Evolutionary conservation across 345 rosid genomes (phyloP).

Genomic region (Passiflora organensis): DNA sequence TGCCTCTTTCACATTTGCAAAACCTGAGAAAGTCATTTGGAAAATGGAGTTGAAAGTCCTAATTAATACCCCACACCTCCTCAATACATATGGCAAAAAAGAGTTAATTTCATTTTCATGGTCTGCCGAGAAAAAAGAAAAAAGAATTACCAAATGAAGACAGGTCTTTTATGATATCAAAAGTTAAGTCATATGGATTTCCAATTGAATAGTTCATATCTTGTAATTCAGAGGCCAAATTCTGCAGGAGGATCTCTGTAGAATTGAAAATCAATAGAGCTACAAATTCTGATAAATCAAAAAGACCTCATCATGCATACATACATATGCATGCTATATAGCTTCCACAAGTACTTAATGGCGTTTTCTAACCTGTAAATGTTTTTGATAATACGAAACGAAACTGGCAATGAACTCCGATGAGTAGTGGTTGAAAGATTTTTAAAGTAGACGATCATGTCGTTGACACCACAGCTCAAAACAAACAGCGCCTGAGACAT

Average conservation of each 20-base stretch:
- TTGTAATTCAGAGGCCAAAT: constrained; percentile 8
- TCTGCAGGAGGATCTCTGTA: neutral
- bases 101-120: no score
- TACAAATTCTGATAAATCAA: constrained; percentile 41
- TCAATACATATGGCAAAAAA: no score
- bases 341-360: no score
- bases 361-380: no score
- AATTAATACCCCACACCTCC: no score
- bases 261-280: constrained; percentile 15
- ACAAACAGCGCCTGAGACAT: constrained; percentile 33
- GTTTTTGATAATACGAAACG: no score
- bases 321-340: no score
- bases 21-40: constrained; percentile 11
- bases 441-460: constrained; percentile 13
- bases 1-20: constrained; percentile 17
- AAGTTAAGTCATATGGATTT: constrained; percentile 20
- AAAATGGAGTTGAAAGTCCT: no score
- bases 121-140: no score
- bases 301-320: no score
- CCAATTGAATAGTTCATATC: constrained; percentile 32
- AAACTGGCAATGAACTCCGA: neutral
- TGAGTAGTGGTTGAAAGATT: neutral
- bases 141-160: constrained; percentile 18
- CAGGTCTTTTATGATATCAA: constrained; percentile 9
- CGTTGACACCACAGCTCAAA: constrained; percentile 45